Evolutionary conservation across 192 early-diverging fungal species (phyloP), one percentile per base, ranked within the genome.

Genomic region (Backusella mclennaniae): DNA sequence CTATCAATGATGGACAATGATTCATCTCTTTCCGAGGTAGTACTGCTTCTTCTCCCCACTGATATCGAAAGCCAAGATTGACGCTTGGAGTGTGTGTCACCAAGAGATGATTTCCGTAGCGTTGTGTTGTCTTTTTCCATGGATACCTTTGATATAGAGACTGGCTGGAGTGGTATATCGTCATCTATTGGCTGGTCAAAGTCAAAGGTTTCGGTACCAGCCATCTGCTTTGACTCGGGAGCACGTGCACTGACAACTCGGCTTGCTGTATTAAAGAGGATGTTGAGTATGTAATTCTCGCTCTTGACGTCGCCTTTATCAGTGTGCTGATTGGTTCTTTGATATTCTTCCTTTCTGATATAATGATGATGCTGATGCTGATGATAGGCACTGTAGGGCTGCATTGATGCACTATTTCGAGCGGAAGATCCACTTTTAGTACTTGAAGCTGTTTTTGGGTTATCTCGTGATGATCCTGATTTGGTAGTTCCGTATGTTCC

Each of bases 171-270:
- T 23, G 46, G 70, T 72, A 72, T 75, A 39, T 56, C 35, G 8
- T 69, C 11, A 12, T 38, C 35, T 26, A 21, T 23, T 39, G 17
- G 21, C n/a, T 69, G 29, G 11, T 12, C 38, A 71, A 66, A 44
- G 35, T 72, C 76, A 77, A 66, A 44, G 4, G 14, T 33, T 0
- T 70, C 53, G 23, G 29, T 14, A 4, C n/a, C 5, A 5, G 69
- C 33, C 12, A 72, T 31, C 15, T 70, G 69, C 31, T 71, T 53
- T 59, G 77, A 59, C 63, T 79, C 78, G 7, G 78, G 38, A 31
- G 36, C 67, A 33, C 78, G 73, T 31, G 73, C 5, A 29, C 74
- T 41, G 4, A 79, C 52, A 26, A 79, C 78, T 35, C 78, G 59
- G 11, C 21, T 23, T 11, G 71, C 78, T 12, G 77, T 67, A 26